Evolutionary conservation across 1,139 yeast genomes (phyloP), one percentile per base, ranked within the genome.

Genomic region (Nakaseomyces glabratus): DNA sequence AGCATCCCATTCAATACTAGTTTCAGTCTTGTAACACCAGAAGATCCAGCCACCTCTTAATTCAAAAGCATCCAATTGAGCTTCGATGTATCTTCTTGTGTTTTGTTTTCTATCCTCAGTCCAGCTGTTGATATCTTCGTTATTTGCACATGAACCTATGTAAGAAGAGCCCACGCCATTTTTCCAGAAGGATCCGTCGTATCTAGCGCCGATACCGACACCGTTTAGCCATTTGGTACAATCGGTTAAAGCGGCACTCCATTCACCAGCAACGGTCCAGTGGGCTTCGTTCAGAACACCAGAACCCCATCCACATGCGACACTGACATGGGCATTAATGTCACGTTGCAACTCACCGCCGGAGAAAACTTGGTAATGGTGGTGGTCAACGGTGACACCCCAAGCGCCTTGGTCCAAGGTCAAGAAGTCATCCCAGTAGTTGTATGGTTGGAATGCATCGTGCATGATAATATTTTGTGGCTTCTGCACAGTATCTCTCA

Each of bases 161-260:
- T 64, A 66, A 19, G 66, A 60, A 20, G 72, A 61, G 40, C 60
- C 56, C 40, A 64, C 71, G 46, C 41, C 39, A 42, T 52, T 51
- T 31, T 57, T 55, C 33, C 33, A 21, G 44, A 61, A 81, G 33
- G 79, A 65, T 17, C 85, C 93, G 35, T 82, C 86, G 62, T 71
- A 86, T 51, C 97, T 74, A 17, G 96, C 78, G 35, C 95, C 95
- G 37, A 76, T 66, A 31, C 85, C 84, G 26, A 84, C 93, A 49
- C 97, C 97, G 51, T 90, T 90, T 42, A 90, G 65, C 95, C 95
- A 82, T 41, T 68, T 68, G 15, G 93, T 76, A 66, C 98, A 90
- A 61, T 90, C 97, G 9, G 95, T 85, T 47, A 88, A 66, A 1
- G 97, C 96, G 13, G 93, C 96, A 20, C 93, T 71, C 81, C 90